Evolutionary conservation across 2,329 filamentous ascomycete species (phyloP).

Genomic region (Coniosporium tulheliwenetii): DNA sequence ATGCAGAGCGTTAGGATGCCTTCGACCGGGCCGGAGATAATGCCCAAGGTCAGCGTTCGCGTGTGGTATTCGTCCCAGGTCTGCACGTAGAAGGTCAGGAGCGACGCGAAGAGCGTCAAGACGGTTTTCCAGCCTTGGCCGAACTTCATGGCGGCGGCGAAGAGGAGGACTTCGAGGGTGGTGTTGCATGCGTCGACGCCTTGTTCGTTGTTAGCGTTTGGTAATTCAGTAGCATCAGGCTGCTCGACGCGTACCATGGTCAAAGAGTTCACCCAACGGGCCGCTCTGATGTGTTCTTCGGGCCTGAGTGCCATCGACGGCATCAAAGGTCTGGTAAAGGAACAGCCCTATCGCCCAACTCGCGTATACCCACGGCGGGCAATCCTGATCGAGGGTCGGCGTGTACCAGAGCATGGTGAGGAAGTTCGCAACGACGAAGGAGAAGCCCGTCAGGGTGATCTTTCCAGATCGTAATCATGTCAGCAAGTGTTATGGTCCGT

Average conservation of each 20-base stretch:
- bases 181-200: conserved; percentile 91
- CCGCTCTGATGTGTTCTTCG: conserved; percentile 84
- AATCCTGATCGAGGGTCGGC: conserved; percentile 84
- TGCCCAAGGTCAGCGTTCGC: conserved; percentile 79
- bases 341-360: conserved; percentile 83
- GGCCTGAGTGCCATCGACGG: conserved; percentile 86
- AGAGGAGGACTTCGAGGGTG: conserved; percentile 80
- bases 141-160: conserved; percentile 82
- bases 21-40: conserved; percentile 90
- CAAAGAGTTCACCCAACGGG: conserved; percentile 88
- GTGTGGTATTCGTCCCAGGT: conserved; percentile 99
- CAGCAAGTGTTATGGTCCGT: too few relatives aligned
- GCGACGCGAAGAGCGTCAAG: conserved; percentile 68
- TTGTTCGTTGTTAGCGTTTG: conserved; percentile 10
- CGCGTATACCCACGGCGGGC: conserved; percentile 87
- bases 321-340: conserved; percentile 96
- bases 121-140: conserved; percentile 87
- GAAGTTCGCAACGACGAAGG: conserved; percentile 79
- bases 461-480: conserved; percentile 10
- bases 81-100: conserved; percentile 95
- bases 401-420: conserved; percentile 91
- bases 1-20: conserved; percentile 71
- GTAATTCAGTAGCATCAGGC: background rate
- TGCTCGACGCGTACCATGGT: conserved; percentile 48
- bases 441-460: conserved; percentile 84